Evolutionary conservation across 2,329 filamentous ascomycete genomes (phyloP).

Genomic region (Fusarium circinatum): DNA sequence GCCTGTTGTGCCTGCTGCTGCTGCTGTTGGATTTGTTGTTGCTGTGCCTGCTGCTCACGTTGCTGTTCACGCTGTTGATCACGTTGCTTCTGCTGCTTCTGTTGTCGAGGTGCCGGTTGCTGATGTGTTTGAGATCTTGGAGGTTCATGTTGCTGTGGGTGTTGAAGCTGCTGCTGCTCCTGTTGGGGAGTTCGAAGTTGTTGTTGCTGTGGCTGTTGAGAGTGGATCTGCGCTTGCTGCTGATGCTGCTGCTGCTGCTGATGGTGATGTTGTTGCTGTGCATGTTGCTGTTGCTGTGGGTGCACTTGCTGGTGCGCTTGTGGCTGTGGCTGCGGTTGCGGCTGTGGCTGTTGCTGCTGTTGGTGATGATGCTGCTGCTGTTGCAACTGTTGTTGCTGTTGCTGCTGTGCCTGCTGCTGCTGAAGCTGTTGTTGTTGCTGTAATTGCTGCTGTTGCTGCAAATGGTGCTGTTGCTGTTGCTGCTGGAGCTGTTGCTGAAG

Average conservation of each 20-base stretch:
- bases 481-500: conserved; percentile 42
- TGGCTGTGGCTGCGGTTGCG: conserved; percentile 43
- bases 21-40: conserved; percentile 42
- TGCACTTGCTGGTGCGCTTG: conserved; percentile 50
- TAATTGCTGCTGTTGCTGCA: conserved; percentile 45
- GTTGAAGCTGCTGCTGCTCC: conserved; percentile 44
- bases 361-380: conserved; percentile 47
- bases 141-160: conserved; percentile 42
- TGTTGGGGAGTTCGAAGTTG: conserved; percentile 43
- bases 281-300: conserved; percentile 44
- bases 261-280: conserved; percentile 47
- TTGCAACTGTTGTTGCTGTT: conserved; percentile 41
- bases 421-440: conserved; percentile 45
- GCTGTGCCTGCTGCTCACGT: conserved; percentile 43
- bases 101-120: conserved; percentile 45
- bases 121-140: conserved; percentile 44
- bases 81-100: conserved; percentile 45
- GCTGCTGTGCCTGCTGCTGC: conserved; percentile 40
- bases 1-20: conserved; percentile 41
- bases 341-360: conserved; percentile 41
- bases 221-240: conserved; percentile 40
- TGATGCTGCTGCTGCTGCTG: conserved; percentile 39
- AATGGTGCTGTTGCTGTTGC: conserved; percentile 43
- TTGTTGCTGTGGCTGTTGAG: conserved; percentile 37
- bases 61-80: conserved; percentile 50